Evolutionary conservation across 2,329 filamentous ascomycete genomes (phyloP), one percentile per base, ranked within the genome.

Genomic region (Colletotrichum scovillei): DNA sequence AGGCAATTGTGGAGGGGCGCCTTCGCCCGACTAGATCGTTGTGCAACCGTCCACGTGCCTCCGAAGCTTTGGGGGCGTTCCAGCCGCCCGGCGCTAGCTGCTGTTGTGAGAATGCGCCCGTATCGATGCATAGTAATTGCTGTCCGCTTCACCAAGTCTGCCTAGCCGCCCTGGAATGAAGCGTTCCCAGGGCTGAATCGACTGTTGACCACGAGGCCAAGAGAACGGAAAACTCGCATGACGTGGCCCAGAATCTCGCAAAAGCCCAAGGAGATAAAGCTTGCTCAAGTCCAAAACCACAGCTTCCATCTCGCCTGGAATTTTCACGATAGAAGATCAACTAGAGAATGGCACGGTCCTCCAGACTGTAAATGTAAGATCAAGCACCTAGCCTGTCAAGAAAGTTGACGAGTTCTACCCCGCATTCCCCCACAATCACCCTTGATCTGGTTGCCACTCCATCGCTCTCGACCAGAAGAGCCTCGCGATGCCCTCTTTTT

Each of bases 1-100:
- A 19, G 1, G 8, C 7, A 22, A 9, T 52, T 19, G 12, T 65
- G 49, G 56, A 62, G 46, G 60, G 60, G 58, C 12, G 9, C 46
- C 16, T 65, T 73, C 70, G 67, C 70, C 70, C 70, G 70, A 70
- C 35, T 57, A 56, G 57, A 70, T 30, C 26, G 55, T 22, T 53
- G 22, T 30, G 24, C 53, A 5, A 42, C 28, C 14, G 14, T 30
- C 19, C 42, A 46, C 42, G 42, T 46, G 42, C 42, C 7, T 46
- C 2, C 19, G 59, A 73, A 70, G 70, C 60, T 70, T 59, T 52
- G n/a, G 32, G 35, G 67, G 59, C 70, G 68, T 35, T 26, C 26
- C 46, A 14, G n/a, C 56, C 56, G 42, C 26, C 26, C 32, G 35
- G 49, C 26, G 42, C 56, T 32, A 56, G 24, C 19, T 56, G 28